Conservation (phyloP, 768 basidiomycete genomes). For the Russula lepida region DNA sequence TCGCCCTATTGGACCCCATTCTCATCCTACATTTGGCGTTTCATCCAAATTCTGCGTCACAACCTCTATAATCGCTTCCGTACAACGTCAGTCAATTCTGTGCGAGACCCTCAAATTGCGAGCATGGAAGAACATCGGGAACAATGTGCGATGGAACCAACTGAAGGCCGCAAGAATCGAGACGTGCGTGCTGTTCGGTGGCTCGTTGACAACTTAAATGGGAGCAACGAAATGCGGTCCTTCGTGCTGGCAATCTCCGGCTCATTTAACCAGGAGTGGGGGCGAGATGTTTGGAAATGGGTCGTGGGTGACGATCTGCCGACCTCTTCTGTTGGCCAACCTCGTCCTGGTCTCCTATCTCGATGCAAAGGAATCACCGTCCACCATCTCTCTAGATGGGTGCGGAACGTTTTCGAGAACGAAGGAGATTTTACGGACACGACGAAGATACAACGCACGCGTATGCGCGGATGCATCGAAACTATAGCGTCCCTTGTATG, state of each 20-base stretch:
- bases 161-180: no score
- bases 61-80: no score
- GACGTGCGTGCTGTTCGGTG: no score
- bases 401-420: not conserved
- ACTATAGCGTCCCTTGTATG: not conserved
- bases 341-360: not conserved
- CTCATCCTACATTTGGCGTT: not conserved
- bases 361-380: not conserved
- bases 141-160: no score
- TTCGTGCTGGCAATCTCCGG: conserved; percentile 6
- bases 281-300: not conserved
- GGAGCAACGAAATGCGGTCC: not conserved
- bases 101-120: no score
- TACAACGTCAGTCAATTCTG: no score
- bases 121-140: no score
- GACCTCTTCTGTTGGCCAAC: not conserved
- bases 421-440: not conserved
- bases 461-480: not conserved
- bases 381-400: not conserved
- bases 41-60: not conserved
- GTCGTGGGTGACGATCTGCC: not conserved
- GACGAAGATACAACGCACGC: not conserved
- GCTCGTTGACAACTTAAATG: no score
- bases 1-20: conserved; percentile 3
- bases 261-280: conserved; percentile 4